phyloP scores from a whole-genome alignment of 495 filamentous ascomycete species.

The Sporormia fimetaria region DNA sequence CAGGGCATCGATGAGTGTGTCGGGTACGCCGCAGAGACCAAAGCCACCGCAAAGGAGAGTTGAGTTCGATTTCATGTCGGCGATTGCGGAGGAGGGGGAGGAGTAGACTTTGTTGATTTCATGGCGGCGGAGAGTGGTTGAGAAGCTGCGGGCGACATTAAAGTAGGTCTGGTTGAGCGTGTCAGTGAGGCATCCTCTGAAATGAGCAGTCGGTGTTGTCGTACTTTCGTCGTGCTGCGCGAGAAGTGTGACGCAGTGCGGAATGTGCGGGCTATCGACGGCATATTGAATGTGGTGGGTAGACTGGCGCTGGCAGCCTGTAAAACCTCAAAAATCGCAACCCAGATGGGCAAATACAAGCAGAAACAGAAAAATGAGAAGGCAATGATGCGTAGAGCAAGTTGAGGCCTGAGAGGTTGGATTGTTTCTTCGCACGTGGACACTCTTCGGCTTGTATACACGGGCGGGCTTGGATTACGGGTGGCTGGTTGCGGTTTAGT shows the following conservation, averaged over 20 bases:
- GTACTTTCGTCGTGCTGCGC: slow-evolving; percentile 13
- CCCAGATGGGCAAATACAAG: too few relatives aligned
- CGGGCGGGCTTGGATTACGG: too few relatives aligned
- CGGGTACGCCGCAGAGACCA: slow-evolving; percentile 29
- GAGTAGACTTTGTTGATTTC: slow-evolving; percentile 34
- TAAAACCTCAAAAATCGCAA: too few relatives aligned
- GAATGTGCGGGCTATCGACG: slow-evolving; percentile 18
- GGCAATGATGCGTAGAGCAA: too few relatives aligned
- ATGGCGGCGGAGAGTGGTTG: slow-evolving; percentile 27
- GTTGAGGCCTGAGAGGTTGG: too few relatives aligned
- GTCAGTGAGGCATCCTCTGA: background rate
- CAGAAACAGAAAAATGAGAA: too few relatives aligned
- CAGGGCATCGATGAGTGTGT: slow-evolving; percentile 28
- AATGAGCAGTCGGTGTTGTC: background rate
- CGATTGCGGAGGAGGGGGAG: slow-evolving; percentile 27
- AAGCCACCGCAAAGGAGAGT: slow-evolving; percentile 30
- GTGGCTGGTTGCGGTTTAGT: too few relatives aligned
- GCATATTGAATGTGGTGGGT: slow-evolving; percentile 18
- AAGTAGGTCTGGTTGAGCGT: slow-evolving; percentile 16
- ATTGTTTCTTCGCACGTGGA: too few relatives aligned
- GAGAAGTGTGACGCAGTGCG: slow-evolving; percentile 19
- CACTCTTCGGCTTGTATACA: too few relatives aligned
- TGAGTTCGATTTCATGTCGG: slow-evolving; percentile 26
- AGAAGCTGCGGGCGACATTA: slow-evolving; percentile 29
- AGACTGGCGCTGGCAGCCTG: too few relatives aligned